phyloP scores from a whole-genome alignment of 1,284 basidiomycete species.

The Moesziomyces sp. region DNA sequence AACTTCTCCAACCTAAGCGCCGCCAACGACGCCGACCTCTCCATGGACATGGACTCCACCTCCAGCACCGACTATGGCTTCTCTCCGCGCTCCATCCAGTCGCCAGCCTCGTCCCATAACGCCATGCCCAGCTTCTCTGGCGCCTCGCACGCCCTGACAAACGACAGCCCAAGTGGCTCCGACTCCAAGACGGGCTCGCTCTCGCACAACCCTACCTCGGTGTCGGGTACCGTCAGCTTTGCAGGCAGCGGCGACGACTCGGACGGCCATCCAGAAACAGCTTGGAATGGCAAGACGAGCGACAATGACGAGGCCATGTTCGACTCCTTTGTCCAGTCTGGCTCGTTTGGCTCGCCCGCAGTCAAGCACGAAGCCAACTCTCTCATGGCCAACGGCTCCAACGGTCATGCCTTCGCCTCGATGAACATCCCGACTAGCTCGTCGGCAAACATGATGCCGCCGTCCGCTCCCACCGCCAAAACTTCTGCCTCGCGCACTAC shows the following conservation, averaged over 20 bases:
- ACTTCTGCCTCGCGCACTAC: slow-evolving; percentile 1
- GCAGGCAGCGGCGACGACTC: slow-evolving; percentile 48
- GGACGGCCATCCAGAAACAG: slow-evolving; percentile 18
- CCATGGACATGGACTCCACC: slow-evolving; percentile 50
- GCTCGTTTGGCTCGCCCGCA: slow-evolving; percentile 50
- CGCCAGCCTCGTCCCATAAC: slow-evolving; percentile 42
- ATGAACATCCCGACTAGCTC: slow-evolving; percentile 28
- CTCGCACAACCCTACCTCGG: slow-evolving; percentile 7
- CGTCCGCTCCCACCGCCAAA: slow-evolving; percentile 14
- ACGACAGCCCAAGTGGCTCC: slow-evolving; percentile 42
- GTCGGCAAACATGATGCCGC: slow-evolving; percentile 37
- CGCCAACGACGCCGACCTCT: slow-evolving; percentile 35
- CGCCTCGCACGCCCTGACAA: slow-evolving; percentile 26
- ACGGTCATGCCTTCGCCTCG: slow-evolving; percentile 25
- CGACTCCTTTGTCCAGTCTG: slow-evolving; percentile 58
- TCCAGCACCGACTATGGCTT: slow-evolving; percentile 45
- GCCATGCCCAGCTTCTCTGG: slow-evolving; percentile 29
- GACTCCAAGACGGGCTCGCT: slow-evolving; percentile 43
- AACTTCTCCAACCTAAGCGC: slow-evolving; percentile 23
- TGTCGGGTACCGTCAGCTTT: slow-evolving; percentile 25
- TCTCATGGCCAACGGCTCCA: slow-evolving; percentile 15
- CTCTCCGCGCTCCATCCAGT: slow-evolving; percentile 42
- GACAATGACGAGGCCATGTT: slow-evolving; percentile 63
- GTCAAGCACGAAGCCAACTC: slow-evolving; percentile 15
- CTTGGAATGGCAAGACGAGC: slow-evolving; percentile 30